Percentiles rank a stretch among this genome's conserved stretches.
Evolutionary conservation across 1,284 basidiomycete genomes (phyloP).

Genomic region (Tilletia horrida): DNA sequence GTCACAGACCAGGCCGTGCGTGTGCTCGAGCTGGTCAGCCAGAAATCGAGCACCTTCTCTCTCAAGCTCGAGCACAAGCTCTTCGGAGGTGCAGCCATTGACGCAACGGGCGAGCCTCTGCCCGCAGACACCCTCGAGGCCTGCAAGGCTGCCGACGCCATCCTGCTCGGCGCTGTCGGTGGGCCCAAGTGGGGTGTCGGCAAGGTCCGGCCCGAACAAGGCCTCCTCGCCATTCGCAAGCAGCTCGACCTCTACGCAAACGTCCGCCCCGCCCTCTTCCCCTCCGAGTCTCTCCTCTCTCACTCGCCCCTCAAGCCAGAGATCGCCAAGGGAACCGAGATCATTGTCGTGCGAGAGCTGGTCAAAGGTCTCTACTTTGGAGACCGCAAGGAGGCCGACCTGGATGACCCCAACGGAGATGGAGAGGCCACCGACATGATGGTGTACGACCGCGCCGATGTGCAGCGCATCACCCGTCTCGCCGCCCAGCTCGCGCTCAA

Average conservation of each 20-base stretch:
- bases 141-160: constrained; percentile 52
- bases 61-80: constrained; percentile 68
- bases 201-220: constrained; percentile 90
- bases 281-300: constrained; percentile 80
- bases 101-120: constrained; percentile 75
- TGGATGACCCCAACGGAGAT: constrained; percentile 43
- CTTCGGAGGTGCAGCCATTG: constrained; percentile 93
- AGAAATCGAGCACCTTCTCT: constrained; percentile 63
- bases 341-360: constrained; percentile 92
- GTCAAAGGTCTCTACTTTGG: constrained; percentile 71
- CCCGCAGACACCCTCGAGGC: constrained; percentile 75
- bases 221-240: constrained; percentile 87
- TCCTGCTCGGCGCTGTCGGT: constrained; percentile 71
- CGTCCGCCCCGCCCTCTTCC: constrained; percentile 93
- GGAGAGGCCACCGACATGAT: constrained; percentile 61
- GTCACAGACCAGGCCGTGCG: constrained; percentile 84
- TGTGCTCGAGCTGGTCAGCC: constrained; percentile 74
- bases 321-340: constrained; percentile 78
- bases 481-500: constrained; percentile 84
- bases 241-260: constrained; percentile 92
- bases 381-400: constrained; percentile 74
- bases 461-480: constrained; percentile 90
- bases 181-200: constrained; percentile 96
- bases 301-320: constrained; percentile 90
- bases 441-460: constrained; percentile 85